Evolutionary conservation across 2,329 filamentous ascomycete genomes (phyloP).

Genomic region (Tolypocladium paradoxum): DNA sequence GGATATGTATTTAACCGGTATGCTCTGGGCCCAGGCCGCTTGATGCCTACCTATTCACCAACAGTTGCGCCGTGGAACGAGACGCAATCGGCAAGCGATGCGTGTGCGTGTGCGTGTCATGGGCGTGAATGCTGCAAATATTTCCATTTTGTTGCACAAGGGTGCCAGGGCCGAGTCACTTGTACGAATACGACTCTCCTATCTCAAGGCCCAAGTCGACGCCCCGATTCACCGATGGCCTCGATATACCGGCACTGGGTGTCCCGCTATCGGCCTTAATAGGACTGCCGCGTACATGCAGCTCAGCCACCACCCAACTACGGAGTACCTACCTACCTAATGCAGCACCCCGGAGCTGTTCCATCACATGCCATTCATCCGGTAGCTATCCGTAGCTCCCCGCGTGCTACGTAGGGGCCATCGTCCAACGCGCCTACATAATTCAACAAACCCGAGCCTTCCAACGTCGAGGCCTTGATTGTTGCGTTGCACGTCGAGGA

Average conservation of each 20-base stretch:
- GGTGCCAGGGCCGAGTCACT: background rate
- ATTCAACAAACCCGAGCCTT: background rate
- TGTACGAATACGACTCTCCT: background rate
- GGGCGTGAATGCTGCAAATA: background rate
- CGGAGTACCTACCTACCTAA: too few relatives aligned
- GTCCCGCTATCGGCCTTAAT: background rate
- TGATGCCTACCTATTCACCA: background rate
- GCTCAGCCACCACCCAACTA: background rate
- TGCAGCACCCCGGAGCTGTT: background rate
- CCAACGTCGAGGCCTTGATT: background rate
- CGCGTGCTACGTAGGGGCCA: background rate
- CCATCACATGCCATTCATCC: constrained; percentile 5
- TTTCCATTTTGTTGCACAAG: background rate
- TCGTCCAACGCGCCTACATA: background rate
- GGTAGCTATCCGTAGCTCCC: background rate
- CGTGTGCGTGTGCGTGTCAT: too few relatives aligned
- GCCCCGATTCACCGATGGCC: background rate
- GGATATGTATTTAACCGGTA: background rate
- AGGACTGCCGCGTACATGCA: background rate
- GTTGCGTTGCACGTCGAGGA: constrained; percentile 2
- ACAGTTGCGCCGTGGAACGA: background rate
- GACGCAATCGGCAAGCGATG: background rate
- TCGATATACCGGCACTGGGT: background rate
- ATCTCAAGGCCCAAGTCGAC: background rate
- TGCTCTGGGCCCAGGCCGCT: background rate